phyloP scores from a whole-genome alignment of 179 eudicot species.

The Gypsophila paniculata region DNA sequence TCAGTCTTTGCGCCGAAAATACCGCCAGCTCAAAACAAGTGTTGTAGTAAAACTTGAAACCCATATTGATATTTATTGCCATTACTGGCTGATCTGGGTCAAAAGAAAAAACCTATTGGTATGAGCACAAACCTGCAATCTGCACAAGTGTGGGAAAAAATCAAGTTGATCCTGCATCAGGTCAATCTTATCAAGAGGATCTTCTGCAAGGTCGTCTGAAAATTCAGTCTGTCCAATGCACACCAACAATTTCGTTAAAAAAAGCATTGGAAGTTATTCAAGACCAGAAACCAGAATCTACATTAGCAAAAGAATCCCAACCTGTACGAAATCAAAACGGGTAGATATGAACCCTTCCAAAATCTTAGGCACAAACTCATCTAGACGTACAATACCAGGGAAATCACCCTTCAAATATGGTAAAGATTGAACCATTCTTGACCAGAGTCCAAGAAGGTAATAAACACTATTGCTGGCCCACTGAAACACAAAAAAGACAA shows the following conservation, averaged over 20 bases:
- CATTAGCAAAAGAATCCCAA: slow-evolving; percentile 15
- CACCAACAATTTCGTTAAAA: neutral
- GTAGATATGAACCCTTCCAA: slow-evolving; percentile 47
- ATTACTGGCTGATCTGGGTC: neutral
- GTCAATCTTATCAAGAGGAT: slow-evolving; percentile 49
- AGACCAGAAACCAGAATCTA: slow-evolving; percentile 9
- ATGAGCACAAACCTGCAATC: slow-evolving; percentile 43
- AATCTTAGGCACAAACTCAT: slow-evolving; percentile 47
- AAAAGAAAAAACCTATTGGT: neutral
- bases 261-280: neutral
- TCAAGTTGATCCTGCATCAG: slow-evolving; percentile 56
- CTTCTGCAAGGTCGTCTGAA: slow-evolving; percentile 41
- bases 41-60: too few relatives aligned
- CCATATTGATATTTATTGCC: neutral
- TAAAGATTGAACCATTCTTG: slow-evolving; percentile 44
- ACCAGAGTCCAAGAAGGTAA: slow-evolving; percentile 53
- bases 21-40: neutral
- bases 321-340: slow-evolving; percentile 42
- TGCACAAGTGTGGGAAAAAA: slow-evolving; percentile 43
- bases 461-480: slow-evolving; percentile 56
- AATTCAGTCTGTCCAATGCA: slow-evolving; percentile 35
- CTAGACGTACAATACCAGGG: slow-evolving; percentile 28
- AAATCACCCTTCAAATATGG: slow-evolving; percentile 37
- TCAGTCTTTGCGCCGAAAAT: neutral
- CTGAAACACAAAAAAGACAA: slow-evolving; percentile 28